These are phyloP conservation scores for Paraglomus occultum DNA, from an alignment of 192 early-diverging fungal genomes.

Conservation along the genomic window DNA sequence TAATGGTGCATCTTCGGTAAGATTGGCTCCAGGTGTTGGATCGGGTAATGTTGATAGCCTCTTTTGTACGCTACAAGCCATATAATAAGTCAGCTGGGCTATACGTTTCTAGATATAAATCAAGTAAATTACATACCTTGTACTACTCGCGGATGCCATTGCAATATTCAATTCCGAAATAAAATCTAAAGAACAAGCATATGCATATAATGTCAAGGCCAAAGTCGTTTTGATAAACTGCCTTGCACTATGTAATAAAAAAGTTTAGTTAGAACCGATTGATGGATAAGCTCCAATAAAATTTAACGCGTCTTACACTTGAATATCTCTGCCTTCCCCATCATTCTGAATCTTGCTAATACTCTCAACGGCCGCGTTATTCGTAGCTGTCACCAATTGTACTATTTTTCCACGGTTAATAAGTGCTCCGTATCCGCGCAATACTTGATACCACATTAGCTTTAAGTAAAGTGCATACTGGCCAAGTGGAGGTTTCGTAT, in stretches of 20 bases:
- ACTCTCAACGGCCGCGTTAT: conserved; percentile 32
- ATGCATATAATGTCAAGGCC: conserved; percentile 21
- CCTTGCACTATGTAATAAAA: conserved; percentile 1
- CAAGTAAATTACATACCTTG: background rate
- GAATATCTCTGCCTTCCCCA: conserved; percentile 21
- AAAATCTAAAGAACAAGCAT: conserved; percentile 18
- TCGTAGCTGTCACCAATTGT: conserved; percentile 37
- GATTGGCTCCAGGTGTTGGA: conserved; percentile 14
- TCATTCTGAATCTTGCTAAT: conserved; percentile 30
- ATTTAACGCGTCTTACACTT: conserved; percentile 18
- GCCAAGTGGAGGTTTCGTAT: conserved; percentile 24
- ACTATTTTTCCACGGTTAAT: conserved; percentile 33
- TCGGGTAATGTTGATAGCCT: conserved; percentile 21
- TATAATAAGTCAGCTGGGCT: background rate
- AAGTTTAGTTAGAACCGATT: background rate
- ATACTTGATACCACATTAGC: conserved; percentile 44
- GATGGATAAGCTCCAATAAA: too few relatives aligned
- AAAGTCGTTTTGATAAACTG: conserved; percentile 11
- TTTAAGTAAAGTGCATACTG: conserved; percentile 34
- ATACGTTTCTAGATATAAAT: background rate
- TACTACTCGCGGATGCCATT: background rate
- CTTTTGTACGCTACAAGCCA: background rate
- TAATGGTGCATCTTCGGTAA: conserved; percentile 32
- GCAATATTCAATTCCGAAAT: conserved; percentile 19
- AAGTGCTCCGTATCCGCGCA: conserved; percentile 29